Evolutionary conservation across 257 asterid species (phyloP).

Genomic region (Nicotiana sylvestris): DNA sequence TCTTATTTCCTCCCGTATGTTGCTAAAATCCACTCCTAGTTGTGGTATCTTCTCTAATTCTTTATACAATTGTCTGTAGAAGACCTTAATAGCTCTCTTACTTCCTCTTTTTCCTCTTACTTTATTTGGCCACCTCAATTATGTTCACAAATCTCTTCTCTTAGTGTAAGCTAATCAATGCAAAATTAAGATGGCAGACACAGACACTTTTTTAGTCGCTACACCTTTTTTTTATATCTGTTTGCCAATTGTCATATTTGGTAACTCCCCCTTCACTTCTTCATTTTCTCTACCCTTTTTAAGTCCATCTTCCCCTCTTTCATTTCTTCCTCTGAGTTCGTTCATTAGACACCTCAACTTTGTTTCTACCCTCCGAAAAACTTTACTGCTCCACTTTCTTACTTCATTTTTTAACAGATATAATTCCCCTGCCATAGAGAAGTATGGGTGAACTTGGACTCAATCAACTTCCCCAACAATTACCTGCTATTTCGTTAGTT

Average conservation of each 20-base stretch:
- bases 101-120: background rate
- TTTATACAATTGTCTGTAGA: background rate
- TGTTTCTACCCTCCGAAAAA: background rate
- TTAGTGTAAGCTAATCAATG: background rate
- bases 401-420: background rate
- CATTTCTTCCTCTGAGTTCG: background rate
- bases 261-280: background rate
- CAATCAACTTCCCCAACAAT: background rate
- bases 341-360: background rate
- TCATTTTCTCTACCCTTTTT: background rate
- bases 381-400: background rate
- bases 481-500: background rate
- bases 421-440: background rate
- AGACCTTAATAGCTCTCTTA: background rate
- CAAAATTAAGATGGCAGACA: background rate
- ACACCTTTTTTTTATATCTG: background rate
- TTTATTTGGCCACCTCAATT: background rate
- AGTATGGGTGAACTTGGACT: background rate
- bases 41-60: background rate
- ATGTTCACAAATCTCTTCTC: background rate
- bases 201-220: background rate
- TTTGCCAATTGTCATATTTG: background rate
- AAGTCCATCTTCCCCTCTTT: background rate
- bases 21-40: background rate
- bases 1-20: background rate